Evolutionary conservation across 2,329 filamentous ascomycete genomes (phyloP).

Genomic region (Kalmusia sp.): DNA sequence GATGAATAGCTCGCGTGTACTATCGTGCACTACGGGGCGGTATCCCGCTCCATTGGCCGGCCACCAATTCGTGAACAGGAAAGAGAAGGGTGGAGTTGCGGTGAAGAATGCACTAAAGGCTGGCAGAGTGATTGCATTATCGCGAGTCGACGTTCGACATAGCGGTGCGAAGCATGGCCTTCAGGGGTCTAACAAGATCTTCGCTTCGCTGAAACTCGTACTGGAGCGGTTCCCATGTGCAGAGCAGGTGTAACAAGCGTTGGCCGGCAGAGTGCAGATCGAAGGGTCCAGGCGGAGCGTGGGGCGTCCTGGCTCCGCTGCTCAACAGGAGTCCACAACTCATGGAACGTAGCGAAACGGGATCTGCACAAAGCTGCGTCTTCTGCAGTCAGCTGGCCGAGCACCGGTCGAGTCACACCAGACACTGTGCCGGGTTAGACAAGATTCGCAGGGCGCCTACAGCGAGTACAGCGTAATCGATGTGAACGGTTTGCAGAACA

Average conservation of each 20-base stretch:
- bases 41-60: not conserved
- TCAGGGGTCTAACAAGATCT: not conserved
- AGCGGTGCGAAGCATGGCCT: not conserved
- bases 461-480: too few relatives aligned
- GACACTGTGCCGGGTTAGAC: not conserved
- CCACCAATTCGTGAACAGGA: not conserved
- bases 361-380: not conserved
- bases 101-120: not conserved
- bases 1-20: slow-evolving; percentile 1
- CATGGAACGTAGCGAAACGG: slow-evolving; percentile 6
- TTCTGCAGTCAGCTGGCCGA: slow-evolving; percentile 2
- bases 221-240: not conserved
- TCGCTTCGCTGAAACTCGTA: not conserved
- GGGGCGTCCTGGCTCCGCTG: slow-evolving; percentile 12
- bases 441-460: not conserved
- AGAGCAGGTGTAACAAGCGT: too few relatives aligned
- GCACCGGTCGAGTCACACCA: not conserved
- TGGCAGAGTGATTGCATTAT: not conserved
- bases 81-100: not conserved
- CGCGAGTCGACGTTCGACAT: not conserved
- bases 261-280: not conserved
- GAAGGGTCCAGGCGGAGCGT: slow-evolving; percentile 12
- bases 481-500: too few relatives aligned
- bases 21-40: not conserved
- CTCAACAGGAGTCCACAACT: slow-evolving; percentile 5